These are phyloP conservation scores for Cadophora gregata DNA, from an alignment of 2,329 filamentous ascomycete genomes.

Conservation along the genomic window DNA sequence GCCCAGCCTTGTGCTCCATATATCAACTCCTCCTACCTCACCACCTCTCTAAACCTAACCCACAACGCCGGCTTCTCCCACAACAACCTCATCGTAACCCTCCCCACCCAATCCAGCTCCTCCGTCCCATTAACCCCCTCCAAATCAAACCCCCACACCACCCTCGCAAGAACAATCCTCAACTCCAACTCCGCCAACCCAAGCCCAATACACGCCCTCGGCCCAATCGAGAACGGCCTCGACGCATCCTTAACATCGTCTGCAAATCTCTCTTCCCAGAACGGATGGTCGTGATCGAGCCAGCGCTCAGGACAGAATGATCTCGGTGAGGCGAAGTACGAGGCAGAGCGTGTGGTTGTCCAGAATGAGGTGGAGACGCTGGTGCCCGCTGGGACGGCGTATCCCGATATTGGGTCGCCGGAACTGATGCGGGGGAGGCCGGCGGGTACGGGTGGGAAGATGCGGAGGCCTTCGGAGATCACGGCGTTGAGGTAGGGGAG, in stretches of 20 bases:
- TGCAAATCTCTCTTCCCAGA: slow-evolving; percentile 15
- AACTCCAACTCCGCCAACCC: slow-evolving; percentile 32
- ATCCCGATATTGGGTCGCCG: slow-evolving; percentile 16
- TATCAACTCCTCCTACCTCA: not conserved
- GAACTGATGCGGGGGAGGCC: slow-evolving; percentile 20
- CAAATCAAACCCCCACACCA: slow-evolving; percentile 38
- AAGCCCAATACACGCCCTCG: slow-evolving; percentile 35
- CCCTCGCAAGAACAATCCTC: slow-evolving; percentile 31
- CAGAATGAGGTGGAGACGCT: slow-evolving; percentile 17
- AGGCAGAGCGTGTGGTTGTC: slow-evolving; percentile 9
- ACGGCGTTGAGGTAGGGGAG: slow-evolving; percentile 19
- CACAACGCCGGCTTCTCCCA: slow-evolving; percentile 24
- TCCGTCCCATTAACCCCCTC: slow-evolving; percentile 12
- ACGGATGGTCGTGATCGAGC: slow-evolving; percentile 36
- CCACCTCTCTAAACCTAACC: not conserved
- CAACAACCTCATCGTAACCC: slow-evolving; percentile 19
- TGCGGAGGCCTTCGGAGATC: slow-evolving; percentile 22
- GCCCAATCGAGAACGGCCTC: slow-evolving; percentile 32
- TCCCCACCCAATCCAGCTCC: slow-evolving; percentile 15
- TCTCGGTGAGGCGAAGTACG: slow-evolving; percentile 39
- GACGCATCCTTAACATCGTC: slow-evolving; percentile 28
- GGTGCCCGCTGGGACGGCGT: slow-evolving; percentile 21
- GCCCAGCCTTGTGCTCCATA: too few species aligned
- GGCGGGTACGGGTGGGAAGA: slow-evolving; percentile 23
- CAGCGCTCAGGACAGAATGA: slow-evolving; percentile 42